Conservation (phyloP, 2,329 filamentous ascomycete species). For the Colletotrichum liriopes region DNA sequence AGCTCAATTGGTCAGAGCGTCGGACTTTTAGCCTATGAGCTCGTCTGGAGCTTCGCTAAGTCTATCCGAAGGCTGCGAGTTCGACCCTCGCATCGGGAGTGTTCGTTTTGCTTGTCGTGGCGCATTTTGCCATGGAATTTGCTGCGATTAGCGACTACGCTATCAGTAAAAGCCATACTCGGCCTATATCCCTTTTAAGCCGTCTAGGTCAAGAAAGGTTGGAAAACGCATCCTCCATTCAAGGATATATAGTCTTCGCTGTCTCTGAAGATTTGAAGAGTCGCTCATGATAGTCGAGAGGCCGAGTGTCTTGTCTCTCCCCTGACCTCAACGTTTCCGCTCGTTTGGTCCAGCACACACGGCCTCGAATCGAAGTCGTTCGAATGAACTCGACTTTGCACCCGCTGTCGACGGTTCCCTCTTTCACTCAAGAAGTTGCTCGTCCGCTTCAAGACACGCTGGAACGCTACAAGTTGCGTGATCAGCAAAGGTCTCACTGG, state of each 20-base stretch:
- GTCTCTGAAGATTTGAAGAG: not conserved
- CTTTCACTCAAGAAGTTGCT: not conserved
- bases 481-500: not conserved
- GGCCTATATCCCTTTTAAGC: not conserved
- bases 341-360: not conserved
- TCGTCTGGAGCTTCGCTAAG: not conserved
- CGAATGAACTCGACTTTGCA: not conserved
- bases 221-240: not conserved
- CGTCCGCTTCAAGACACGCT: not conserved
- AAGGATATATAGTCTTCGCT: not conserved
- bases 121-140: not conserved
- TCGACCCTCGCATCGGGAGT: conserved; percentile 5
- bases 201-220: not conserved
- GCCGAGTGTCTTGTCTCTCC: not conserved
- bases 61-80: not conserved
- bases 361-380: not conserved
- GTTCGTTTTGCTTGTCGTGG: not conserved
- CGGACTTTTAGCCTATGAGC: not conserved
- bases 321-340: not conserved
- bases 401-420: not conserved
- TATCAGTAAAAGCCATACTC: not conserved
- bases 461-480: not conserved
- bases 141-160: not conserved
- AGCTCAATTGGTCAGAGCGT: conserved; percentile 12
- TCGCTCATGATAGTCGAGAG: not conserved